These are phyloP conservation scores for Echium plantagineum DNA, from an alignment of 257 asterid species.

Conservation along the genomic window DNA sequence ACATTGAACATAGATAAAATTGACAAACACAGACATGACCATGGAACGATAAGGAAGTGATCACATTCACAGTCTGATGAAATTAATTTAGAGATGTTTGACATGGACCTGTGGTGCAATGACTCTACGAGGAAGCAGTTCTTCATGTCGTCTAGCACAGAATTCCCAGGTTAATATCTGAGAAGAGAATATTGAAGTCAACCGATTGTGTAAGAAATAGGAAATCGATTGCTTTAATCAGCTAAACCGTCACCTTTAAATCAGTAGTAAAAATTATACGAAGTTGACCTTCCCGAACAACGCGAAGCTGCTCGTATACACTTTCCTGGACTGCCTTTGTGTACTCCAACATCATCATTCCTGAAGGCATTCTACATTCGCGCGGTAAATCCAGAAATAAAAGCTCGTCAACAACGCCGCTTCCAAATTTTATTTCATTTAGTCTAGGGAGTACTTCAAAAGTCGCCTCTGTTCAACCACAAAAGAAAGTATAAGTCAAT, in stretches of 20 bases:
- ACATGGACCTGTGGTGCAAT: conserved; percentile 83
- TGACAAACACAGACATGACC: neutral
- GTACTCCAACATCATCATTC: conserved; percentile 90
- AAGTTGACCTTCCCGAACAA: conserved; percentile 94
- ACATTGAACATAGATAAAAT: too few species aligned
- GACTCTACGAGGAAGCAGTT: conserved; percentile 85
- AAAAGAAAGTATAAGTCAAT: neutral
- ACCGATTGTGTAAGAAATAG: neutral
- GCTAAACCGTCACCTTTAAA: conserved; percentile 43
- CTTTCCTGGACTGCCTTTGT: conserved; percentile 95
- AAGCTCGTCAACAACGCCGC: conserved; percentile 83
- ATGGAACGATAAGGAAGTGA: neutral
- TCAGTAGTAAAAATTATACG: conserved; percentile 89
- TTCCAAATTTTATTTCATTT: conserved; percentile 90
- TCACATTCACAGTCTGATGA: neutral
- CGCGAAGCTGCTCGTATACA: conserved; percentile 91
- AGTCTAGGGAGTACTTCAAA: conserved; percentile 97
- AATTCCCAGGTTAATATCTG: conserved; percentile 95
- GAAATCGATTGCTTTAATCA: neutral
- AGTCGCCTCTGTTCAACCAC: conserved; percentile 68
- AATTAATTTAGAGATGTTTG: neutral
- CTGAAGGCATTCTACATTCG: conserved; percentile 76
- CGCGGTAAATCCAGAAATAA: conserved; percentile 96
- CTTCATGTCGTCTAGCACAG: conserved; percentile 94
- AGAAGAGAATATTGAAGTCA: conserved; percentile 2